phyloP scores from a whole-genome alignment of 208 protist genomes.

The Hexamita inflata region DNA sequence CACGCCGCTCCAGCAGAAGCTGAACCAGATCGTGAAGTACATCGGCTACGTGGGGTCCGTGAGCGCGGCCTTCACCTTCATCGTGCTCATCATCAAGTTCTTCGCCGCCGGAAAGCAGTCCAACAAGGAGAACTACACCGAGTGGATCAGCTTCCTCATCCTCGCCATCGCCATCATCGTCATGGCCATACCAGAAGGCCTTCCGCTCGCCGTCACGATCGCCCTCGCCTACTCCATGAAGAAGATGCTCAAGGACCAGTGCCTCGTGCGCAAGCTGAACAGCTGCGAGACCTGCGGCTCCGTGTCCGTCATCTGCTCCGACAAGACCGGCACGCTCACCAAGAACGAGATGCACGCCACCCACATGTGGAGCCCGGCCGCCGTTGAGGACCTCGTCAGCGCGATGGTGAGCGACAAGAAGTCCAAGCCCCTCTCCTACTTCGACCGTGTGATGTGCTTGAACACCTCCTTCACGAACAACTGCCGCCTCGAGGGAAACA shows the following conservation, averaged over 20 bases:
- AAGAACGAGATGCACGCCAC: slow-evolving; percentile 84
- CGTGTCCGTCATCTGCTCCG: slow-evolving; percentile 70
- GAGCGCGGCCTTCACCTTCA: slow-evolving; percentile 59
- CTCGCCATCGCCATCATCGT: slow-evolving; percentile 78
- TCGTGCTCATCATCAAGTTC: slow-evolving; percentile 38
- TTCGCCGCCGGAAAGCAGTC: background rate
- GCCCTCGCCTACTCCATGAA: slow-evolving; percentile 81
- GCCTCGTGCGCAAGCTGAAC: slow-evolving; percentile 79
- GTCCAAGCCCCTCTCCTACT: background rate
- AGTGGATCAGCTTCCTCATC: slow-evolving; percentile 62
- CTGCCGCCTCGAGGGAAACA: background rate
- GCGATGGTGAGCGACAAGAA: too few species aligned
- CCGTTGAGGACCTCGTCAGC: slow-evolving; percentile 38
- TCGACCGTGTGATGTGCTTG: background rate
- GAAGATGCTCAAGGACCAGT: slow-evolving; percentile 92
- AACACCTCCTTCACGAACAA: background rate
- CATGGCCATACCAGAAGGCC: slow-evolving; percentile 79
- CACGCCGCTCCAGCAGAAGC: slow-evolving; percentile 70
- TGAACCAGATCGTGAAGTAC: slow-evolving; percentile 57
- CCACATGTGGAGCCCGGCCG: slow-evolving; percentile 55
- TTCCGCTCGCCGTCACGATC: slow-evolving; percentile 84
- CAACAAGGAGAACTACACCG: too few species aligned
- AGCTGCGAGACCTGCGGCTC: slow-evolving; percentile 85
- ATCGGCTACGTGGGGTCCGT: slow-evolving; percentile 65
- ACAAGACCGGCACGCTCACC: slow-evolving; percentile 93